A percentile compares a stretch with the other conserved stretches of the same genome.
Conservation (phyloP, 1,284 basidiomycete genomes). For the Heterobasidion parviporum region DNA sequence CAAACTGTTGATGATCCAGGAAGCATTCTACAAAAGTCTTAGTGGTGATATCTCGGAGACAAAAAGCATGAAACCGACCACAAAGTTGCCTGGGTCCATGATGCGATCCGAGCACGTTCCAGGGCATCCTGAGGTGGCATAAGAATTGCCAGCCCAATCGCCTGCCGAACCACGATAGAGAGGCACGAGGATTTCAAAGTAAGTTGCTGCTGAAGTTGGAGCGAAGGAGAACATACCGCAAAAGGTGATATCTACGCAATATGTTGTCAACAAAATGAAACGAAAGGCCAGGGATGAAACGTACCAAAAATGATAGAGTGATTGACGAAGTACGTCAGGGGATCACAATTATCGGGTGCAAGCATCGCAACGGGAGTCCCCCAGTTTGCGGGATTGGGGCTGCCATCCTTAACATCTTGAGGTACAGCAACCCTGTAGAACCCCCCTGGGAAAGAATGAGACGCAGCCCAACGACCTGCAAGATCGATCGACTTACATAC, state of each 20-base stretch:
- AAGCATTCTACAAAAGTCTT: constrained; percentile 35
- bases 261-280: constrained; percentile 3
- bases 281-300: constrained; percentile 11
- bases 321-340: constrained; percentile 48
- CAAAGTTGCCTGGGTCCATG: constrained; percentile 63
- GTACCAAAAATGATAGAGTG: constrained; percentile 58
- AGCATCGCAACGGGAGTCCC: constrained; percentile 57
- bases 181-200: constrained; percentile 1
- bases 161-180: constrained; percentile 28
- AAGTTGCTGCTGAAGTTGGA: background rate
- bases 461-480: background rate
- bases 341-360: constrained; percentile 46
- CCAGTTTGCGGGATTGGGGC: constrained; percentile 53
- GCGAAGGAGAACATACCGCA: constrained; percentile 40
- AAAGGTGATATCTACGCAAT: constrained; percentile 63
- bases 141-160: constrained; percentile 78
- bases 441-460: constrained; percentile 61
- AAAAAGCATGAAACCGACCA: constrained; percentile 28
- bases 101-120: constrained; percentile 61
- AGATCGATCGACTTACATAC: constrained; percentile 7
- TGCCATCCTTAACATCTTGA: constrained; percentile 47
- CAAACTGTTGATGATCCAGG: constrained; percentile 49
- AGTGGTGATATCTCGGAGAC: background rate
- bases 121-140: constrained; percentile 62
- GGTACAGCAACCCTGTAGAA: constrained; percentile 70